Conservation (phyloP, 768 basidiomycete genomes). For the Leucocoprinus leucothites region DNA sequence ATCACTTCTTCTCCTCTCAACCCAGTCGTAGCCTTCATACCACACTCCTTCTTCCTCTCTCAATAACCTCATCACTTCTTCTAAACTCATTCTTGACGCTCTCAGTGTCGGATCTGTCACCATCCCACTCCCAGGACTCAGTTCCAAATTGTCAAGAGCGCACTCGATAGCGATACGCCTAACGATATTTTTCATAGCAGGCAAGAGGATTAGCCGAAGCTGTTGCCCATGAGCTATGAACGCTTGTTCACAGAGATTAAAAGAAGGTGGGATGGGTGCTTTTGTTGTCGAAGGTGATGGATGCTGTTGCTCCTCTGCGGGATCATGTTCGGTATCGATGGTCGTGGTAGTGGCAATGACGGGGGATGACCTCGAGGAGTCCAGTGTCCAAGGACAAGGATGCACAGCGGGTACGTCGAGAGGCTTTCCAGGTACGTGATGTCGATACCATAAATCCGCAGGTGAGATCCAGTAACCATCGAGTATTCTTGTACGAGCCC, state of each 20-base stretch:
- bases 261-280: constrained; percentile 58
- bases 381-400: constrained; percentile 65
- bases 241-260: constrained; percentile 59
- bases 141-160: constrained; percentile 30
- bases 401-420: constrained; percentile 37
- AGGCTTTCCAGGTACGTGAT: constrained; percentile 35
- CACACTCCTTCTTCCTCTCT: constrained; percentile 63
- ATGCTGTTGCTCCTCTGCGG: not conserved
- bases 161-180: constrained; percentile 64
- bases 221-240: constrained; percentile 57
- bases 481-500: constrained; percentile 67
- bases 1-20: constrained; percentile 44
- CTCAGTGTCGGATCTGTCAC: constrained; percentile 51
- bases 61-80: constrained; percentile 57
- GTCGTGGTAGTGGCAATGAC: not conserved
- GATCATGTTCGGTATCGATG: no score
- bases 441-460: constrained; percentile 62
- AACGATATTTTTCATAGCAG: constrained; percentile 69
- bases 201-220: constrained; percentile 56
- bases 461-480: constrained; percentile 79
- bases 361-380: constrained; percentile 22
- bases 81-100: constrained; percentile 52
- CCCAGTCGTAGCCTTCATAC: constrained; percentile 75
- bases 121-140: constrained; percentile 4
- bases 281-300: constrained; percentile 53